Base-by-base conservation (phyloP, 306 rosid genomes). In the Vachellia pachyceras region DNA sequence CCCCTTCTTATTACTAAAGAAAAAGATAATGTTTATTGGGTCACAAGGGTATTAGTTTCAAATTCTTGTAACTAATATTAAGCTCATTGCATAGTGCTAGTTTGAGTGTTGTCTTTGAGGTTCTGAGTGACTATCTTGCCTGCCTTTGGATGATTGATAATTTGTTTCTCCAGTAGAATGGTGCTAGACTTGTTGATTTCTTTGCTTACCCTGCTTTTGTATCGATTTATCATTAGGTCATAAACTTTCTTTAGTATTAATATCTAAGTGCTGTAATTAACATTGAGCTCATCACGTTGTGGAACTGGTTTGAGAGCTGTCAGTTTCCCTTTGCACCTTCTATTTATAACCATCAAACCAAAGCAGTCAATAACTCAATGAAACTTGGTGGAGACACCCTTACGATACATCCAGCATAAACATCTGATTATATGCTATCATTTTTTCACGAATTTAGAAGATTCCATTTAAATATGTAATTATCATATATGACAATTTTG, bases 161-260 rank as follows among this genome's bases (percentile, higher is more conserved):
- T 20, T 33, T 72, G 52, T 69, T 77, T 78, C 42, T 40, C 60
- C 68, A 58, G 67, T 73, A 58, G 52, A 67, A 72, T 77, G 75
- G 72, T 80, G 68, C 52, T 46, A 65, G 55, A 60, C n/a, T 47
- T 67, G 22, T 57, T 4, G 23, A 37, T 75, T 57, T 64, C 77
- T 23, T 58, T 84, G 64, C 69, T 39, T 68, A 66, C 20, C 13
- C 22, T 55, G 42, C 66, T 15, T 66, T 60, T 15, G 42, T 29
- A 23, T 61, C 11, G 40, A 72, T 52, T 82, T 77, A 73, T 50
- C 10, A 52, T 25, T 46, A 61, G 61, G 22, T 39, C 35, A 57
- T 39, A 39, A 10, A 64, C 36, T 37, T 35, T 44, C 49, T 73
- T 72, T 47, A 47, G 29, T 29, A 13, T 18, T 54, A 37, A 23